Evolutionary conservation across 352 stramenopile species (phyloP), one percentile per base, ranked within the genome.

Genomic region (Phytophthora kernoviae): DNA sequence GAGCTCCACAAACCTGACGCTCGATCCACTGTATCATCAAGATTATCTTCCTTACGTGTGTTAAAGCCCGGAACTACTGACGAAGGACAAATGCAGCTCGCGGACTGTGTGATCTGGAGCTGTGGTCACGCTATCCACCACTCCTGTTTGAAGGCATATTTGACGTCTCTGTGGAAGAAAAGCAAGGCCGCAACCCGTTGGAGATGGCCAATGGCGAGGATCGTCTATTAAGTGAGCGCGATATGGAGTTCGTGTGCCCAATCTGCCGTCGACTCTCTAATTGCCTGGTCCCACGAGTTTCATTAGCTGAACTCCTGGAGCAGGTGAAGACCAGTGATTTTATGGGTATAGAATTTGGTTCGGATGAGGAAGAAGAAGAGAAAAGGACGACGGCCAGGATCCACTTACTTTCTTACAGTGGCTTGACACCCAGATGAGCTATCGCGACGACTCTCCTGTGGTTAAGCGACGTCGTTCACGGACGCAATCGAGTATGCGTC

Each of bases 261-360:
- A 80, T 92, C 14, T 94, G 86, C 41, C 74, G 86, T 12, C 76
- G 86, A 8, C 67, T 94, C 5, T 88, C 81, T 1, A 94, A 93
- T 58, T 91, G 75, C 34, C 52, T 94, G 4, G 61, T 94, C 0
- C 86, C 86, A 1, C 65, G 57, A 15, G 52, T 87, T 14, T 68
- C 71, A 0, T 46, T 70, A 18, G 40, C 42, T 11, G 40, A 65
- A 14, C 24, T 62, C 24, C 43, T 33, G 17, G 44, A 66, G n/a
- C 65, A 37, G 21, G 55, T 36, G 15, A 62, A 33, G 30, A 17
- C 48, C 9, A 47, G 42, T 24, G 65, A 65, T 5, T 58, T 62
- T 10, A 46, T 56, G 24, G 51, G 64, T 14, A 7, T 20, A 2
- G 68, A 71, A 27, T 49, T 68, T 5, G 55, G 24, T 15, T 72